phyloP scores from a whole-genome alignment of 345 rosid genomes.

The Citrus cavaleriei region DNA sequence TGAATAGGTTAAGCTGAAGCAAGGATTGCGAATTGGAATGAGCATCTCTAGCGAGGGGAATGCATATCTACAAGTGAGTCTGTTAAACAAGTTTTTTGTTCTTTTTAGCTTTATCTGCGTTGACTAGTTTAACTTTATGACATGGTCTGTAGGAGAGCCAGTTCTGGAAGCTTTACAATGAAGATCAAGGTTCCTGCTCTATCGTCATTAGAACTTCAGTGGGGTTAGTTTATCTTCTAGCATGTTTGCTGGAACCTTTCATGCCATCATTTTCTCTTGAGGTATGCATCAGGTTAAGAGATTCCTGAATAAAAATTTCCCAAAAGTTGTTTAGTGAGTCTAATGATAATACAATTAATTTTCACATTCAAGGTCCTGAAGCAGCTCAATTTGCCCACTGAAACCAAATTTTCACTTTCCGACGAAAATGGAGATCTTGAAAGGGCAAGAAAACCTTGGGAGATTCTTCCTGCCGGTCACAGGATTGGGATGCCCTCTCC shows the following conservation, averaged over 20 bases:
- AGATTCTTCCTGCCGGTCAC: conserved; percentile 29
- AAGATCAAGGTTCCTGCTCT: conserved; percentile 63
- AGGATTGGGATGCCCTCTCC: conserved; percentile 33
- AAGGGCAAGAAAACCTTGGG: conserved; percentile 34
- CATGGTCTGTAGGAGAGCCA: conserved; percentile 52
- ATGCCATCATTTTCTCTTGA: conserved; percentile 90
- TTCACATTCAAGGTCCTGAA: conserved; percentile 15
- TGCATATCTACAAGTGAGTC: conserved; percentile 71
- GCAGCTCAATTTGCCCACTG: conserved; percentile 31
- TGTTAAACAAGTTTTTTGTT: conserved; percentile 5
- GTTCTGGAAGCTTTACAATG: conserved; percentile 90
- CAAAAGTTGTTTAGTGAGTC: background rate
- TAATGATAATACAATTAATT: background rate
- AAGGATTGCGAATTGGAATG: conserved; percentile 85
- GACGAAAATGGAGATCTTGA: conserved; percentile 29
- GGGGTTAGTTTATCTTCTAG: conserved; percentile 82
- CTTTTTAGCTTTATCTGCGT: background rate
- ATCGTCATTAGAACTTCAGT: conserved; percentile 73
- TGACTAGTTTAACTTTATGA: background rate
- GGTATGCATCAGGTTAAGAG: conserved; percentile 37
- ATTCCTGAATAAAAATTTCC: background rate
- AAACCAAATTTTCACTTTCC: conserved; percentile 24
- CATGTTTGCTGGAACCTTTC: conserved; percentile 83
- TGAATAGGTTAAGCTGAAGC: conserved; percentile 83
- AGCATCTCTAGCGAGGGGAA: conserved; percentile 86